Percentiles rank a stretch among this genome's conserved stretches.
These are phyloP conservation scores for Artemisia tridentata DNA, from an alignment of 129 eudicot species.

Conservation along the genomic window DNA sequence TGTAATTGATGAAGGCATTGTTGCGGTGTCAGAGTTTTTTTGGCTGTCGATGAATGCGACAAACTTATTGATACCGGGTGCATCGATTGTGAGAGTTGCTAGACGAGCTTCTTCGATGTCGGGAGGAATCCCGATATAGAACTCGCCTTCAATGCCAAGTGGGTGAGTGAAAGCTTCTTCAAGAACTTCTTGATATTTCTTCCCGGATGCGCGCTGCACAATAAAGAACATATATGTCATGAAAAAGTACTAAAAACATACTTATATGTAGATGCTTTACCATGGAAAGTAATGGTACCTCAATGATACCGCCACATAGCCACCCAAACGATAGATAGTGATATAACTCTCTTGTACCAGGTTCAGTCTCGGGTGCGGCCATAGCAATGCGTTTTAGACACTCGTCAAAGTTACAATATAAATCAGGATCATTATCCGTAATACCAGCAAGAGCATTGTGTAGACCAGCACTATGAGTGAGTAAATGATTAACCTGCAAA, in stretches of 20 bases:
- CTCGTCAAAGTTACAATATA: conserved; percentile 62
- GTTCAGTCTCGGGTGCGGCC: conserved; percentile 59
- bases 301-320: conserved; percentile 85
- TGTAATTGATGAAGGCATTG: conserved; percentile 68
- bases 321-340: conserved; percentile 80
- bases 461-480: conserved; percentile 12
- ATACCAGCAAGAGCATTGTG: conserved; percentile 57
- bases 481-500: conserved; percentile 36
- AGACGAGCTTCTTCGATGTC: too few relatives aligned
- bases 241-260: too few relatives aligned
- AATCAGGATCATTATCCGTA: conserved; percentile 42
- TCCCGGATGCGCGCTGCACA: too few relatives aligned
- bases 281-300: conserved; percentile 38
- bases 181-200: too few relatives aligned
- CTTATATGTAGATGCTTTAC: too few relatives aligned
- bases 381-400: conserved; percentile 49
- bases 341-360: conserved; percentile 72
- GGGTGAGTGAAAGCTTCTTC: too few relatives aligned
- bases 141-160: too few relatives aligned
- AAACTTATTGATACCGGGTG: too few relatives aligned
- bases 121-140: too few relatives aligned
- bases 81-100: too few relatives aligned
- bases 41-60: too few relatives aligned
- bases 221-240: too few relatives aligned
- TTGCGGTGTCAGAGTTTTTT: background rate